Evolutionary conservation across 257 asterid genomes (phyloP).

Genomic region (Thymus quinquecostatus): DNA sequence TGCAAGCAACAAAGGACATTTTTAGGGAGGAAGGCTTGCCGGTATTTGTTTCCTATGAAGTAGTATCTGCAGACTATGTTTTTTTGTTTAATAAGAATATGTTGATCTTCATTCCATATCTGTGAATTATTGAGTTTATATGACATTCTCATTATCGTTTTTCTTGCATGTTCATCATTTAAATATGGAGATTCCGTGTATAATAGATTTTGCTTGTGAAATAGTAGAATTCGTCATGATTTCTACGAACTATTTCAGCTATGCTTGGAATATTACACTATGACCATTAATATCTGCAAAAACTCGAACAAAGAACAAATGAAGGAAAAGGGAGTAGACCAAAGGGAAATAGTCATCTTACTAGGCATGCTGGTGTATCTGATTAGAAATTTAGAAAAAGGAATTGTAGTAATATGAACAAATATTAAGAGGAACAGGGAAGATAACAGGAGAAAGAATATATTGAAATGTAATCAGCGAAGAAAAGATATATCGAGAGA

Average conservation of each 20-base stretch:
- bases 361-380: neutral
- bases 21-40: constrained; percentile 90
- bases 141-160: constrained; percentile 1
- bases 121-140: neutral
- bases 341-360: neutral
- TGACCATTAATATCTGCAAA: neutral
- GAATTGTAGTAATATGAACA: neutral
- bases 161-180: neutral
- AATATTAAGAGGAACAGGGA: neutral
- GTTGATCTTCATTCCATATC: neutral
- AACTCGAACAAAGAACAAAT: neutral
- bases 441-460: neutral
- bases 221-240: neutral
- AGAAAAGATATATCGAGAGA: neutral
- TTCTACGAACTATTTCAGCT: neutral
- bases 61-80: constrained; percentile 6
- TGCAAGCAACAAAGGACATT: constrained; percentile 91
- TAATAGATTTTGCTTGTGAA: neutral
- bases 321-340: neutral
- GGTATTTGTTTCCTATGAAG: constrained; percentile 47
- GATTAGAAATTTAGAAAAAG: no score
- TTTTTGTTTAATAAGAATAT: constrained; percentile 2
- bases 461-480: neutral
- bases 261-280: neutral
- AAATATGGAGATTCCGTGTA: neutral